Conservation (phyloP, 495 filamentous ascomycete genomes). For the Daldinia childiae region DNA sequence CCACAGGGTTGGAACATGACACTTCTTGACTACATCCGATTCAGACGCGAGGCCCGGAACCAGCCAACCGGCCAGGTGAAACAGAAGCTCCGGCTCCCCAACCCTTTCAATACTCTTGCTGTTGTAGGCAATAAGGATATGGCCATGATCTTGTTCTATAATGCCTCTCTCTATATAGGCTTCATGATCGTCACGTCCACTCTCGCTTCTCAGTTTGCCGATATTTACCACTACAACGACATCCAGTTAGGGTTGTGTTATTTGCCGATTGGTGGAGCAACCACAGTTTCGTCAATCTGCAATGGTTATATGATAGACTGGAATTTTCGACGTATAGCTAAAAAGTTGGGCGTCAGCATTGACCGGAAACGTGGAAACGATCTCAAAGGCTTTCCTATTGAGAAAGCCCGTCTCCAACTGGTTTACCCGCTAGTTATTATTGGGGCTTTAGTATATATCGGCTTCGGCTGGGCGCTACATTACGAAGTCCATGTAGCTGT, state of each 20-base stretch:
- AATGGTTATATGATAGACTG: slow-evolving; percentile 68
- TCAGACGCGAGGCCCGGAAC: slow-evolving; percentile 44
- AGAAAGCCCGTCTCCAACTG: slow-evolving; percentile 67
- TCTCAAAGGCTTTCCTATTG: slow-evolving; percentile 68
- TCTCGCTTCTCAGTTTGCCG: slow-evolving; percentile 66
- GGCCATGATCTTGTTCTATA: slow-evolving; percentile 52
- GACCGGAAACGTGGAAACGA: slow-evolving; percentile 63
- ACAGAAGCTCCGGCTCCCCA: slow-evolving; percentile 70
- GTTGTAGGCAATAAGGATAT: slow-evolving; percentile 74
- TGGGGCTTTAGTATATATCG: slow-evolving; percentile 54
- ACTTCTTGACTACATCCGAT: slow-evolving; percentile 52
- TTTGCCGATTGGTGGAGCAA: slow-evolving; percentile 71
- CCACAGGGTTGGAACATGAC: slow-evolving; percentile 65
- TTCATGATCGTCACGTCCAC: slow-evolving; percentile 61
- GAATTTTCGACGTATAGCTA: slow-evolving; percentile 65
- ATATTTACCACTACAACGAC: slow-evolving; percentile 72
- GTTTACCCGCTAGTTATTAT: slow-evolving; percentile 59
- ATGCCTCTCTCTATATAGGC: slow-evolving; percentile 62
- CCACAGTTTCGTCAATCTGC: slow-evolving; percentile 70
- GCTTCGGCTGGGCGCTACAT: slow-evolving; percentile 68
- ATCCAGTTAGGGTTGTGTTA: slow-evolving; percentile 72
- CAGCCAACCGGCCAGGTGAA: slow-evolving; percentile 45
- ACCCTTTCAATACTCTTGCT: slow-evolving; percentile 73
- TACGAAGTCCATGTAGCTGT: slow-evolving; percentile 56
- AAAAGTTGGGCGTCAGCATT: slow-evolving; percentile 57